Evolutionary conservation across 805 yeast genomes (phyloP).

Genomic region (Candida dajiaensis): DNA sequence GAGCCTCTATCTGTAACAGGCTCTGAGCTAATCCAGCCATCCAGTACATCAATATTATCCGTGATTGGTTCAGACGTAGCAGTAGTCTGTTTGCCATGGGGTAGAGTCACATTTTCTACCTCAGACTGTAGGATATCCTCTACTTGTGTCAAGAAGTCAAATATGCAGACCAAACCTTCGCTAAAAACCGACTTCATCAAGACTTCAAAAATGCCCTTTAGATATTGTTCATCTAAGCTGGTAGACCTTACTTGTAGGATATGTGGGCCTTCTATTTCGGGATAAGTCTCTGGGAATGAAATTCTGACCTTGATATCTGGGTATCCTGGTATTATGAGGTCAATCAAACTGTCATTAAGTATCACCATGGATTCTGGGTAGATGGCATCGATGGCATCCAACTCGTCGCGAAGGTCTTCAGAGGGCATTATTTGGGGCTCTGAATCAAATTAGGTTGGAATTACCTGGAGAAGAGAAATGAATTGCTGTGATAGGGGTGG

Average conservation of each 20-base stretch:
- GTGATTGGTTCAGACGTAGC: not conserved
- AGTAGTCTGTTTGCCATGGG: too few species aligned
- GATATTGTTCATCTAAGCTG: conserved; percentile 35
- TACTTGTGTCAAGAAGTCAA: conserved; percentile 68
- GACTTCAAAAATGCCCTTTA: conserved; percentile 41
- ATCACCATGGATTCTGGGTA: conserved; percentile 57
- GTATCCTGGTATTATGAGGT: conserved; percentile 56
- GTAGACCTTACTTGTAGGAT: conserved; percentile 48
- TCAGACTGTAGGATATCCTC: conserved; percentile 43
- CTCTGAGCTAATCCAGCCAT: conserved; percentile 73
- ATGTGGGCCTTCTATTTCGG: conserved; percentile 52
- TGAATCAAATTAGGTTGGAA: too few species aligned
- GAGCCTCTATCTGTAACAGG: conserved; percentile 81
- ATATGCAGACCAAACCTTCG: conserved; percentile 68
- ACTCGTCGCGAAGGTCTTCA: conserved; percentile 62
- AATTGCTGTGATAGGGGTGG: too few species aligned
- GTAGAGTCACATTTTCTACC: conserved; percentile 14
- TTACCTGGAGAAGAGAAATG: too few species aligned
- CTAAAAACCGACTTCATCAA: conserved; percentile 47
- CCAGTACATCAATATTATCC: conserved; percentile 39
- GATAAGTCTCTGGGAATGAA: conserved; percentile 69
- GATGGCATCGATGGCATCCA: conserved; percentile 81
- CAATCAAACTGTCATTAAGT: conserved; percentile 32
- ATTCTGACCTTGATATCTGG: conserved; percentile 56
- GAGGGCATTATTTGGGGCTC: conserved; percentile 16